Base-by-base conservation (phyloP, 176 grass and related monocot species). In the Raddia guianensis region DNA sequence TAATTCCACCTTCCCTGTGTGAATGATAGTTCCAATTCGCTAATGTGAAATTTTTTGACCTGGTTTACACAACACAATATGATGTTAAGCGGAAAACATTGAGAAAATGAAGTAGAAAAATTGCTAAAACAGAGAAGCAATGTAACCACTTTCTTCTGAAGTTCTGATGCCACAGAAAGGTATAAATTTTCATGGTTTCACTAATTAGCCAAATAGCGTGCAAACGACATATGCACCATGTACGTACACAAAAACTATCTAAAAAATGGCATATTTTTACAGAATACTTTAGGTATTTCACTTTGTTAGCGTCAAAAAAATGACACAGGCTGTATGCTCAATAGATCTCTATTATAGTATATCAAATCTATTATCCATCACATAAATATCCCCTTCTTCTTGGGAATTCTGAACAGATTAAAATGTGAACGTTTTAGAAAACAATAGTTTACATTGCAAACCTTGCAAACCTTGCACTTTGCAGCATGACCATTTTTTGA, bases 1-100 rank as follows among this genome's bases (percentile, higher is more conserved):
- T 93, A 98, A 71, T 91, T 98, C 96, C 96, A 98, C 62, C 92
- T 85, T 71, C 96, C 96, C 76, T 98, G 96, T 45, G 92, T 98
- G 75, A 98, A 98, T 43, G 96, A 98, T 61, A 98, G 85, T 82
- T 98, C 96, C 60, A 98, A 47, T 73, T 98, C 92, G 21, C 76
- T 98, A 63, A 98, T 95, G 78, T 74, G 88, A 56, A 89, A 94
- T 78, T 98, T 94, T 44, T 86, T 79, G 11, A 93, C 90, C 96
- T 98, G 88, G 50, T 91, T 85, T 72, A 81, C 61, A 85, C 70
- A 86, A 62, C 61, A 62, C 12, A 46, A 44, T 40, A 79, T 81
- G 15, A 79, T 77, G 49, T 84, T 75, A 80, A 79, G 27, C 60
- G 54, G 43, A 66, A 37, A 71, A 42, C 33, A 60, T 73, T 63